Conservation (phyloP, 2,329 filamentous ascomycete species). For the Trichophyton equinum region DNA sequence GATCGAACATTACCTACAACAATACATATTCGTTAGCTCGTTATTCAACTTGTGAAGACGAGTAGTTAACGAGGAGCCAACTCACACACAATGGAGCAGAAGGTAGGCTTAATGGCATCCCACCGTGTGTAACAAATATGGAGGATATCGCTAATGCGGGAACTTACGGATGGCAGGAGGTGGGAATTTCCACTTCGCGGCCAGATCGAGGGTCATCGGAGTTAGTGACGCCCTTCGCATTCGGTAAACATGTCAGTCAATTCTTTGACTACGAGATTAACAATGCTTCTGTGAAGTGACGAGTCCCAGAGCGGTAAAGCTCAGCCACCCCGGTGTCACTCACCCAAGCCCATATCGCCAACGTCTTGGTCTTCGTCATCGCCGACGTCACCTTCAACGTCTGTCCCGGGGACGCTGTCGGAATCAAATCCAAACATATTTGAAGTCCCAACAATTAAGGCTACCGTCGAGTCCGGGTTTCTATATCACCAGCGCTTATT, state of each 20-base stretch:
- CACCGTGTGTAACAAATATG: not conserved
- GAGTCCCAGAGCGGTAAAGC: not conserved
- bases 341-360: not conserved
- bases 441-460: constrained; percentile 7
- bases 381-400: not conserved
- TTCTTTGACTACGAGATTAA: not conserved
- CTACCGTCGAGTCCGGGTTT: constrained; percentile 7
- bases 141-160: not conserved
- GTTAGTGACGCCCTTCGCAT: not conserved
- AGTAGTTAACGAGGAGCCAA: not conserved
- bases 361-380: not conserved
- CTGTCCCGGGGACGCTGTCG: not conserved
- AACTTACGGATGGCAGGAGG: not conserved
- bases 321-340: not conserved
- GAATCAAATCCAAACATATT: constrained; percentile 2
- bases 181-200: not conserved
- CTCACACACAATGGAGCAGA: not conserved
- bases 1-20: not conserved
- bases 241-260: not conserved
- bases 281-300: not conserved
- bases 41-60: not conserved
- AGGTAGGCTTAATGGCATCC: not conserved
- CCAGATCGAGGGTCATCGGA: not conserved
- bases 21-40: not conserved
- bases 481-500: constrained; percentile 10